Conservation (phyloP, 2,329 filamentous ascomycete genomes). For the Colletotrichum costaricense region DNA sequence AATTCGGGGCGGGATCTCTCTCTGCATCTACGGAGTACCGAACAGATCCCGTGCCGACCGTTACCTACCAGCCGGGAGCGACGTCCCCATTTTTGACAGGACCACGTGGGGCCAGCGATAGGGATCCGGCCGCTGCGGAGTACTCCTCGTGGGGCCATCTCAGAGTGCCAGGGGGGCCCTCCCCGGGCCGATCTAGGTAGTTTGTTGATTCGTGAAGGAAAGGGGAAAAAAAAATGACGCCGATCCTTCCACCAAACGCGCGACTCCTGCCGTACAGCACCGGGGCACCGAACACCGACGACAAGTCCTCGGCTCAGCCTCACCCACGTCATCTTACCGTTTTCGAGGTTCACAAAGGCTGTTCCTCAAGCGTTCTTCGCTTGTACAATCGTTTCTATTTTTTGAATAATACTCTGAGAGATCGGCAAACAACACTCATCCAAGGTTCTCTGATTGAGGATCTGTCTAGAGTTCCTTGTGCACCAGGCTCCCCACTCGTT, state of each 20-base stretch:
- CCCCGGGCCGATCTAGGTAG: not conserved
- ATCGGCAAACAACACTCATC: not conserved
- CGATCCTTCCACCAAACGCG: not conserved
- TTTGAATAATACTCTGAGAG: not conserved
- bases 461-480: not conserved
- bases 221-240: not conserved
- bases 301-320: not conserved
- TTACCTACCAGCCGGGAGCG: slow-evolving; percentile 15
- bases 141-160: not conserved
- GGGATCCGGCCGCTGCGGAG: not conserved
- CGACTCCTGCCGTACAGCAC: not conserved
- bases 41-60: not conserved
- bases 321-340: not conserved
- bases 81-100: slow-evolving; percentile 17
- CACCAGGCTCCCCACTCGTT: not conserved
- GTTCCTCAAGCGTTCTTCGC: not conserved
- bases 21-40: not conserved
- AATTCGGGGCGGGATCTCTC: not conserved
- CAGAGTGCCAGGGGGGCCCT: not conserved
- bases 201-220: not conserved
- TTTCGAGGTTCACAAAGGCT: not conserved
- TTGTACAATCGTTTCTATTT: not conserved
- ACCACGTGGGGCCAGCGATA: slow-evolving; percentile 23
- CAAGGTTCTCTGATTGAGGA: not conserved
- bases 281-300: not conserved